A percentile compares a stretch with the other conserved stretches of the same genome.
These are phyloP conservation scores for Talaromyces thailandensis DNA, from an alignment of 495 filamentous ascomycete genomes.

Conservation along the genomic window DNA sequence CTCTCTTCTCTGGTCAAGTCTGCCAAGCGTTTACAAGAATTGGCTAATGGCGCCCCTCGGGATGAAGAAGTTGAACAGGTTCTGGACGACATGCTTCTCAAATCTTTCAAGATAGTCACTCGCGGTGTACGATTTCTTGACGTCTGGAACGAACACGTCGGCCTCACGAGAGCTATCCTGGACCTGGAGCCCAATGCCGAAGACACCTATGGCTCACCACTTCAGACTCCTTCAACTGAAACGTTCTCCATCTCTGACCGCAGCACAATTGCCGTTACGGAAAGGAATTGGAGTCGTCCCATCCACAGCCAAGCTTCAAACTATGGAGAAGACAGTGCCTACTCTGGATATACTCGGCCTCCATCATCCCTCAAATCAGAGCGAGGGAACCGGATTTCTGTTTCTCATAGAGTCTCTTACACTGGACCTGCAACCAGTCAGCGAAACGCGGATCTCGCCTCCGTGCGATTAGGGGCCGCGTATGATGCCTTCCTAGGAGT, in stretches of 20 bases:
- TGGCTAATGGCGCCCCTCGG: slow-evolving; percentile 35
- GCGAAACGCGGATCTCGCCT: slow-evolving; percentile 46
- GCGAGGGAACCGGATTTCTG: slow-evolving; percentile 36
- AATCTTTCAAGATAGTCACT: slow-evolving; percentile 89
- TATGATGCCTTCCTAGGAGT: slow-evolving; percentile 85
- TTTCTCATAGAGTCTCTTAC: slow-evolving; percentile 50
- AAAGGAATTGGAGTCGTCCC: slow-evolving; percentile 30
- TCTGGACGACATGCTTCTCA: slow-evolving; percentile 85
- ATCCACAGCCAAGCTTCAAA: slow-evolving; percentile 29
- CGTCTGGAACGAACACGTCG: slow-evolving; percentile 68
- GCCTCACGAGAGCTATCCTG: slow-evolving; percentile 54
- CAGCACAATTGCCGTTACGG: slow-evolving; percentile 18
- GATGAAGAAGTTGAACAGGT: slow-evolving; percentile 62
- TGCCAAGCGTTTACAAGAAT: slow-evolving; percentile 70
- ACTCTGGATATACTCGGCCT: slow-evolving; percentile 16
- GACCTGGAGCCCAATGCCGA: slow-evolving; percentile 22
- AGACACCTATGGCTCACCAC: slow-evolving; percentile 37
- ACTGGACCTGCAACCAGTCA: slow-evolving; percentile 32
- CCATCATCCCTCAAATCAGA: slow-evolving; percentile 21
- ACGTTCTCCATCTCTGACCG: slow-evolving; percentile 19
- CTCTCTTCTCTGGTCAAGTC: slow-evolving; percentile 81
- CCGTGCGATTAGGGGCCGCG: slow-evolving; percentile 57
- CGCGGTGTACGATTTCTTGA: slow-evolving; percentile 90
- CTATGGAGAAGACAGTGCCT: slow-evolving; percentile 25
- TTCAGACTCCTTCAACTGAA: slow-evolving; percentile 64